Evolutionary conservation across 1,139 yeast species (phyloP).

Genomic region (Suhomyces wounanorum): DNA sequence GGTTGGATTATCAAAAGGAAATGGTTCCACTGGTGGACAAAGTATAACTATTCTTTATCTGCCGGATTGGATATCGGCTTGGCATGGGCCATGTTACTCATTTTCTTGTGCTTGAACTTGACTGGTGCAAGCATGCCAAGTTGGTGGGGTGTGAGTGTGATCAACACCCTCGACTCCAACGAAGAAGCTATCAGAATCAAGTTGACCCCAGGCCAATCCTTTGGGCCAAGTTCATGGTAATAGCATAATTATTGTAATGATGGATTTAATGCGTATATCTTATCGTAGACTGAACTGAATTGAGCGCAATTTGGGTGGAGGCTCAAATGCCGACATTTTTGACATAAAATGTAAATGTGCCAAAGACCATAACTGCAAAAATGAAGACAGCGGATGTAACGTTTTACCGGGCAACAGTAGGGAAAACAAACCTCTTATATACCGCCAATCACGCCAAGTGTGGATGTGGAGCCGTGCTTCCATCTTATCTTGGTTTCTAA

Average conservation of each 20-base stretch:
- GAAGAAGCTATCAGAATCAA: conserved; percentile 15
- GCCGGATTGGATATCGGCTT: conserved; percentile 61
- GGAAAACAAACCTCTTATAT: not conserved
- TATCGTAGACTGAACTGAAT: not conserved
- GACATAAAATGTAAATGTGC: conserved; percentile 2
- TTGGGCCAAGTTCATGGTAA: conserved; percentile 31
- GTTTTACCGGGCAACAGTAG: too few relatives aligned
- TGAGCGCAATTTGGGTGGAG: not conserved
- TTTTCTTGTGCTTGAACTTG: conserved; percentile 43
- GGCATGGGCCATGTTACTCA: conserved; percentile 51
- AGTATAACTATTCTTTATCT: conserved; percentile 60
- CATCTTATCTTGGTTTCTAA: not conserved
- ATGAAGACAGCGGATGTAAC: not conserved
- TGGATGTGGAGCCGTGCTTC: not conserved
- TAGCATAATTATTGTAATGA: not conserved
- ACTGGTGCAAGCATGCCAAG: conserved; percentile 33
- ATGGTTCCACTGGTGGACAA: conserved; percentile 64
- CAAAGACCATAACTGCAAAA: not conserved
- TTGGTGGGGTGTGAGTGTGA: conserved; percentile 67
- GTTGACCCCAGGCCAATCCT: conserved; percentile 19
- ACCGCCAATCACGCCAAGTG: too few relatives aligned
- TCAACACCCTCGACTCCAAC: conserved; percentile 24
- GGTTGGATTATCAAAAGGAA: conserved; percentile 38
- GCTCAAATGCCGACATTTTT: conserved; percentile 2
- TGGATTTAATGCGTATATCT: not conserved